Base-by-base conservation (phyloP, 2,329 filamentous ascomycete genomes). In the Exophiala sideris region DNA sequence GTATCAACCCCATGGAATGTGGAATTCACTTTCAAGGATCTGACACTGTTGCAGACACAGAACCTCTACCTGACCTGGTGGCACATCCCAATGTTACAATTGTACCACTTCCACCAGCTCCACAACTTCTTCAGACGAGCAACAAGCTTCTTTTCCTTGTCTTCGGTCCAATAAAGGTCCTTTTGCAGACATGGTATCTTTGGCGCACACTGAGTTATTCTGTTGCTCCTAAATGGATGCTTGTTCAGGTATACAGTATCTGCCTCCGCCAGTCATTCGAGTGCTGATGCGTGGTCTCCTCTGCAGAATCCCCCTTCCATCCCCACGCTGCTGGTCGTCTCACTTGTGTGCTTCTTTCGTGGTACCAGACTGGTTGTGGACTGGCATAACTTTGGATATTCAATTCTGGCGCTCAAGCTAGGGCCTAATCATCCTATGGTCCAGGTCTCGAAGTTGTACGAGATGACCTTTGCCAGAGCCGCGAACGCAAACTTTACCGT, bases 351-450 rank as follows among this genome's bases (percentile, higher is more conserved):
- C 65, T 81, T 85, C 62, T 70, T 95, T 47, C 86, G 94, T 46
- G 86, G 89, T 63, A 95, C 89, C 36, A 82, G 83, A 52, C 80
- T 99, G 3, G 79, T 97, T 57, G 88, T 97, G 51, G 94, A 99
- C 75, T 99, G 94, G 94, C 94, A 99, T 76, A 99, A 99, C 72
- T 97, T 96, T 71, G 94, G 92, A 63, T 96, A 92, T 79, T 92
- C 90, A 7, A 95, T 99, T 64, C 82, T 99, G 3, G 88, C 80
- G 1, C 71, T 87, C 45, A 86, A 85, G 58, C 74, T 87, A 1
- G 82, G 83, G 0, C 60, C 73, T 1, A 70, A 67, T 5, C 89
- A 95, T 66, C 87, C 86, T 0, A 80, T 96, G n/a, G 90, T 96
- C 7, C 78, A 73, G 24, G 67, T 95, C 7, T 88, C 92, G 20